phyloP scores from a whole-genome alignment of 257 asterid genomes.

The Ajuga chamaepitys region DNA sequence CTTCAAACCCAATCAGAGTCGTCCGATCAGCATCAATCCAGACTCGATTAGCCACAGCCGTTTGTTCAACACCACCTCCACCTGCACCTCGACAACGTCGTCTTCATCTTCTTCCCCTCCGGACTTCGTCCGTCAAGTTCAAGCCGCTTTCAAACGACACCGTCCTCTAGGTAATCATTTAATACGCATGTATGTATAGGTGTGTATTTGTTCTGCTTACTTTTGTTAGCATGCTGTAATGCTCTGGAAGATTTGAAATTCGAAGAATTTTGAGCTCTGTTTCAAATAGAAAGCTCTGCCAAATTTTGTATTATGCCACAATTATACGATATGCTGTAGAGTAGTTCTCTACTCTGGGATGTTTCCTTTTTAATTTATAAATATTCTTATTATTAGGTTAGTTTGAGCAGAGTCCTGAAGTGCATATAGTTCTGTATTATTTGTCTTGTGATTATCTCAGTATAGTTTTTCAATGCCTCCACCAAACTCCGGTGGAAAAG shows the following conservation, averaged over 20 bases:
- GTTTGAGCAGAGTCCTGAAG: neutral
- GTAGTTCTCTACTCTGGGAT: neutral
- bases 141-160: slow-evolving; percentile 83
- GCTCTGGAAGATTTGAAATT: neutral
- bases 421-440: neutral
- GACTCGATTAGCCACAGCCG: slow-evolving; percentile 48
- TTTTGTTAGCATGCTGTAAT: neutral
- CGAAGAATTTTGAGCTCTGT: neutral
- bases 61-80: slow-evolving; percentile 35
- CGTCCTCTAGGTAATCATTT: slow-evolving; percentile 48
- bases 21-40: slow-evolving; percentile 44
- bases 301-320: too few species aligned
- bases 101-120: slow-evolving; percentile 62
- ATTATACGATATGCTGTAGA: neutral
- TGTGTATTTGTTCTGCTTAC: neutral
- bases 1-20: slow-evolving; percentile 39
- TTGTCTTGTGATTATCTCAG: neutral
- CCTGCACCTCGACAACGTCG: slow-evolving; percentile 44
- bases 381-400: neutral
- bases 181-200: neutral
- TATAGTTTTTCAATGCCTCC: neutral
- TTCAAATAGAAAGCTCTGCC: neutral
- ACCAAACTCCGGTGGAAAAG: neutral
- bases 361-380: neutral
- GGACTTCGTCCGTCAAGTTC: slow-evolving; percentile 57